Base-by-base conservation (phyloP, 495 filamentous ascomycete genomes). In the Talaromyces wortmannii region DNA sequence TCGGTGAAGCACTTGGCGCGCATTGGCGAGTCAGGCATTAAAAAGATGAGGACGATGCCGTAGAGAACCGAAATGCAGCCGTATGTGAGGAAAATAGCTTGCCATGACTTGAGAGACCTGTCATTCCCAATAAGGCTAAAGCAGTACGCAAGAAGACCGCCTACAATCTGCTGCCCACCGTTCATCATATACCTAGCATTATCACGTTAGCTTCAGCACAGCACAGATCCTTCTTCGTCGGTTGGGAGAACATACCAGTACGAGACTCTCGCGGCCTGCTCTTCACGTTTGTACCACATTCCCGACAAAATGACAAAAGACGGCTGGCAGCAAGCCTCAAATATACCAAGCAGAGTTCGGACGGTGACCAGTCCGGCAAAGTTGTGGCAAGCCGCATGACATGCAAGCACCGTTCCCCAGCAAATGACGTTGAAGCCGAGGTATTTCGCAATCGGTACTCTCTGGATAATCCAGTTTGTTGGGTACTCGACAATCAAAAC, bases 231-330 rank as follows among this genome's bases (percentile, higher is more conserved):
- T 23, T 23, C 23, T 23, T 55, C 33, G 54, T 33, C 54, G 53
- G 56, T 45, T 57, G 50, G 40, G 36, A 32, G 45, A 8, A 62
- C 61, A 32, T 67, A 80, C 83, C 86, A 89, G 65, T 85, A 87
- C 0, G 83, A 83, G 0, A 87, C 83, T 0, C 79, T 80, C 0
- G 73, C 67, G 0, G 84, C 78, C 63, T 88, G 85, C 56, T 89
- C 84, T 49, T 84, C 76, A 8, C 84, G 77, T 45, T 78, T 83
- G 64, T 87, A 89, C 85, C 86, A 89, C 78, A 87, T 87, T n/a
- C 80, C 73, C 0, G 81, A 84, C 16, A 89, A 69, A 31, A 88
- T 62, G 12, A 89, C 63, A 29, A 76, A 71, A 0, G 61, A 75
- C 0, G 84, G 84, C 60, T 85, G 80, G 62, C 80, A 85, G 53